Evolutionary conservation across 2,329 filamentous ascomycete genomes (phyloP).

Genomic region (Venturia aucupariae): DNA sequence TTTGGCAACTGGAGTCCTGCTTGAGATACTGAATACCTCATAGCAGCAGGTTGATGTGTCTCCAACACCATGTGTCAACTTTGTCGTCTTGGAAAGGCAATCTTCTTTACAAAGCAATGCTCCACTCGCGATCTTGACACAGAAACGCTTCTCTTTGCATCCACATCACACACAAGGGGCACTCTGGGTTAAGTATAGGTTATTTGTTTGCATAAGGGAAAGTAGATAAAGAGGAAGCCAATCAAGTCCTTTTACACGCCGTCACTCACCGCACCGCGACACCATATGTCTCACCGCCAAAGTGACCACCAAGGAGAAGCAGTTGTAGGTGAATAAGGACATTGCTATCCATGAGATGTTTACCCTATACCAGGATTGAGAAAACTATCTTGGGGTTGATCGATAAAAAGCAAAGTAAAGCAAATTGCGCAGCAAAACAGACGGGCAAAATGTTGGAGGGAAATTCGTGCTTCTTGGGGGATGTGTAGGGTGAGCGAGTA

Average conservation of each 20-base stretch:
- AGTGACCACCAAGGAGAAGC: not conserved
- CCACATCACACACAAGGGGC: not conserved
- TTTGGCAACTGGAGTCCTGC: too few relatives aligned
- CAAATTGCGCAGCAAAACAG: not conserved
- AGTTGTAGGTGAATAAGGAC: not conserved
- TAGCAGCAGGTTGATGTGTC: too few relatives aligned
- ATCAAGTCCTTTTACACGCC: not conserved
- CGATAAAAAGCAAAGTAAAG: slow-evolving; percentile 5
- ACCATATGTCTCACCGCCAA: not conserved
- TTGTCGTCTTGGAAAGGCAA: too few relatives aligned
- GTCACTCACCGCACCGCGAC: not conserved
- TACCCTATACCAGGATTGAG: slow-evolving; percentile 9
- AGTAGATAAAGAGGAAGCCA: not conserved
- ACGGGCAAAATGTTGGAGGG: not conserved
- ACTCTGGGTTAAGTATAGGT: not conserved
- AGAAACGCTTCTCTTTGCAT: not conserved
- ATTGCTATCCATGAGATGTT: slow-evolving; percentile 10
- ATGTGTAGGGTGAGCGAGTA: not conserved
- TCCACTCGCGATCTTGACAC: not conserved
- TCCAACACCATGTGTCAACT: too few relatives aligned
- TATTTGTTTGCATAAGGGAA: slow-evolving; percentile 1
- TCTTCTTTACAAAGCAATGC: not conserved
- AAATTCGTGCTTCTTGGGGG: not conserved
- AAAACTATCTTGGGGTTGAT: slow-evolving; percentile 7
- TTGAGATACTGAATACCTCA: too few relatives aligned